A percentile compares a stretch with the other conserved stretches of the same genome.
phyloP scores from a whole-genome alignment of 2,329 filamentous ascomycete genomes.

The Fonsecaea monophora region DNA sequence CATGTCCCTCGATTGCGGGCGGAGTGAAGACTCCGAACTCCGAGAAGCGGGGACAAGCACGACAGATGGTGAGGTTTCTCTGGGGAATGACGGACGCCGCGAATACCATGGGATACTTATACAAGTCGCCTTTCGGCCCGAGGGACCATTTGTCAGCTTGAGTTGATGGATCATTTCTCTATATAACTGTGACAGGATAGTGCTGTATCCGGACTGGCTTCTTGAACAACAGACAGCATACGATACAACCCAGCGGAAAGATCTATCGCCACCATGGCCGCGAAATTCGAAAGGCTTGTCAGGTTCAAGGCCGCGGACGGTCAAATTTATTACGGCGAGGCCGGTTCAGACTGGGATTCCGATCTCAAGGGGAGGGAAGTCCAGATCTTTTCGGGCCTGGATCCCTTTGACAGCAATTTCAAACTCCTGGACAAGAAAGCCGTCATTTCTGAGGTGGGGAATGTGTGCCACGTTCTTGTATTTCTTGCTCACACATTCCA shows the following conservation, averaged over 20 bases:
- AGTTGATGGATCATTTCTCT: not conserved
- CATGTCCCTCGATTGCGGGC: not conserved
- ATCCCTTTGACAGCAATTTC: constrained; percentile 10
- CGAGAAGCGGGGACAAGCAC: constrained; percentile 17
- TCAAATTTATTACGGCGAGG: constrained; percentile 26
- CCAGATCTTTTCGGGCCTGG: constrained; percentile 9
- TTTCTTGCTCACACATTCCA: constrained; percentile 40
- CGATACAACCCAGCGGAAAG: not conserved
- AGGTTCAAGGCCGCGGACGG: constrained; percentile 19
- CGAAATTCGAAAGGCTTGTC: constrained; percentile 19
- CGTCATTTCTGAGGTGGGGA: constrained; percentile 21
- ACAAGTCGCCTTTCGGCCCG: not conserved
- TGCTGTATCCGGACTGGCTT: not conserved
- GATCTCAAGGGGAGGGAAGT: constrained; percentile 18
- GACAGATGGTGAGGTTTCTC: not conserved
- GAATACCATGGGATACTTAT: not conserved
- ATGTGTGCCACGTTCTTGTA: constrained; percentile 21
- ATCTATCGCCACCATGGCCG: not conserved
- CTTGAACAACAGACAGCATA: not conserved
- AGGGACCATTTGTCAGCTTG: not conserved
- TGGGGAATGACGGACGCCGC: not conserved
- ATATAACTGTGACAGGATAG: not conserved
- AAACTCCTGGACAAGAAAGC: constrained; percentile 7
- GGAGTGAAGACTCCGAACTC: not conserved
- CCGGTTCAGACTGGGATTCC: constrained; percentile 21